phyloP scores from a whole-genome alignment of 768 basidiomycete species.

The Leccinum obscurum region DNA sequence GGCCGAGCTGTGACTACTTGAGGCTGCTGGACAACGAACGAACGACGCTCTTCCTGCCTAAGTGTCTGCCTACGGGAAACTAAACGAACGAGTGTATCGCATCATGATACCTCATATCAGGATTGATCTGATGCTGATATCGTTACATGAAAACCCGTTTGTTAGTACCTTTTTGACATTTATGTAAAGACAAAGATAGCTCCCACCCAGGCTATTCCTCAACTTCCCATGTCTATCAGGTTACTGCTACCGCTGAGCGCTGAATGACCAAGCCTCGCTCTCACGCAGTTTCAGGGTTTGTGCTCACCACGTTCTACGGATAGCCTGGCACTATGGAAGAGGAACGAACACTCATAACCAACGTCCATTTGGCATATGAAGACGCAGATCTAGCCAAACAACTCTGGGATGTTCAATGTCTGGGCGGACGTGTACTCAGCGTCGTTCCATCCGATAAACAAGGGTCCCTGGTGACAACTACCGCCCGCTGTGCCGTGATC shows the following conservation, averaged over 20 bases:
- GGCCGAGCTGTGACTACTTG: no score
- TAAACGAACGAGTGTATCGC: no score
- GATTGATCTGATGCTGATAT: no score
- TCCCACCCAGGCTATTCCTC: no score
- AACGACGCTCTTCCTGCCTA: no score
- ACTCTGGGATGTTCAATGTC: slow-evolving; percentile 36
- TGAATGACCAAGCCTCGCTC: not conserved
- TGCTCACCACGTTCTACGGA: not conserved
- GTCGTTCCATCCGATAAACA: slow-evolving; percentile 20
- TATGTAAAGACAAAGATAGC: no score
- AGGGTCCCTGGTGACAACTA: not conserved
- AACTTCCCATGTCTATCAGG: not conserved
- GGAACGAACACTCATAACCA: slow-evolving; percentile 18
- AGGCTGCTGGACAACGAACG: no score
- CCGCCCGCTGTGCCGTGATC: slow-evolving; percentile 5
- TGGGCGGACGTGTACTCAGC: slow-evolving; percentile 26
- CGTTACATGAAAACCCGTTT: no score
- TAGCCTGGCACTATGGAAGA: not conserved
- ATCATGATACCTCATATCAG: no score
- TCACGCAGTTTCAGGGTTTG: not conserved
- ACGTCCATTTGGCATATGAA: slow-evolving; percentile 33
- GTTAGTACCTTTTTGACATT: no score
- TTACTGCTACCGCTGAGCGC: not conserved
- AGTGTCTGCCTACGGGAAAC: no score
- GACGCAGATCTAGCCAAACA: slow-evolving; percentile 27